Evolutionary conservation across 2,329 filamentous ascomycete species (phyloP), one percentile per base, ranked within the genome.

Genomic region (Lasiodiplodia citricola): DNA sequence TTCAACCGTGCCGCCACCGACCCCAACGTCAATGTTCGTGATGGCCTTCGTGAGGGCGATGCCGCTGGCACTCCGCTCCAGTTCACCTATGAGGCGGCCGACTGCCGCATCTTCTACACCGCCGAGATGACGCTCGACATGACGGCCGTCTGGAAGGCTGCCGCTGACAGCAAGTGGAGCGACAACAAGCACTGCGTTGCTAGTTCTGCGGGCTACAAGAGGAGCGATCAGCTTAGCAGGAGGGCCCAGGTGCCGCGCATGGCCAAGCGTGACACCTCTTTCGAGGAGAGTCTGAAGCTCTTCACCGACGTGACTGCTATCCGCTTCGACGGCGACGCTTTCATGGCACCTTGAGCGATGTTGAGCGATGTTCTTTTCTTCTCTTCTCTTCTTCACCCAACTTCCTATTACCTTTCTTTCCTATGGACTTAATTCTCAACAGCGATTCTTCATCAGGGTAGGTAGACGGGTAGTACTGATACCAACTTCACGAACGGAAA

Each of bases 61-160:
- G 72, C 70, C 0, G 74, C 74, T 11, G 77, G 76, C 10, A 69
- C 75, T 28, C 75, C 80, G 16, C 69, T 80, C 25, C 80, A 81
- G 41, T 81, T 81, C 68, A 71, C 77, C 13, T 81, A 81, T 68
- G 79, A 81, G 69, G 73, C 77, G 63, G 78, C 80, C 2, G 75
- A 81, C 63, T 81, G 80, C 69, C 76, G 80, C 63, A 72, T 81
- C 8, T 80, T 77, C 71, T 81, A 79, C 71, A 80, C 79, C 2
- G 75, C 79, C 0, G 78, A 80, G 72, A 81, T 81, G 79, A 80
- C 79, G 2, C 74, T 80, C 35, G 78, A 80, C 63, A 77, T 75
- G 14, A 77, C 76, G 6, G 74, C 75, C 2, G 65, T 79, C 4
- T 81, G 80, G 80, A 79, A 75, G 70, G 76, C 78, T 10, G 80